A percentile compares a stretch with the other conserved stretches of the same genome.
phyloP scores from a whole-genome alignment of 1,284 basidiomycete genomes.

The Tetrapyrgos nigripes region DNA sequence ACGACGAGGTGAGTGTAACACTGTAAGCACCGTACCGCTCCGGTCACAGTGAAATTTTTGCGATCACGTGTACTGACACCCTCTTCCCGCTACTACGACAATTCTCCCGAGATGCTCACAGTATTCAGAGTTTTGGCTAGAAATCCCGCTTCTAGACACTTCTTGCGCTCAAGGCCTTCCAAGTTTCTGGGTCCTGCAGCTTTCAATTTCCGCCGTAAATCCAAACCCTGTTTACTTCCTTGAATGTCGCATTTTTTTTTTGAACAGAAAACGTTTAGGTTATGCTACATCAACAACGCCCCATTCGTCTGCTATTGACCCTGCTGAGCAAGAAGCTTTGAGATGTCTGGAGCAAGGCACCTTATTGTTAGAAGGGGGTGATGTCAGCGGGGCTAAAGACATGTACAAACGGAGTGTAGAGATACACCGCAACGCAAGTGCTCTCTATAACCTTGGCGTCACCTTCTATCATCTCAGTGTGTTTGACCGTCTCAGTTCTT shows the following conservation, averaged over 20 bases:
- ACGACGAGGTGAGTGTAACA: slow-evolving; percentile 7
- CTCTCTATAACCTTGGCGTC: slow-evolving; percentile 89
- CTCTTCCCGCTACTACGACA: background rate
- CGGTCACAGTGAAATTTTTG: slow-evolving; percentile 8
- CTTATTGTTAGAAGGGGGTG: slow-evolving; percentile 87
- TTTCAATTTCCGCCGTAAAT: slow-evolving; percentile 26
- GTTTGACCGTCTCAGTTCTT: slow-evolving; percentile 34
- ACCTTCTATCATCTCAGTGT: slow-evolving; percentile 88
- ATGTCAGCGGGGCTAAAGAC: slow-evolving; percentile 80
- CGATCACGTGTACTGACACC: background rate
- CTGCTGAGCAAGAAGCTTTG: slow-evolving; percentile 83
- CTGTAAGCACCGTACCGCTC: background rate
- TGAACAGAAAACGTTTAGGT: slow-evolving; percentile 48
- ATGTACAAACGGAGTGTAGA: slow-evolving; percentile 84
- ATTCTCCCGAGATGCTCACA: slow-evolving; percentile 1
- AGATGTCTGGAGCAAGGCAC: slow-evolving; percentile 89
- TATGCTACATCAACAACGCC: slow-evolving; percentile 86
- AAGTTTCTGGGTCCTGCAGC: slow-evolving; percentile 10
- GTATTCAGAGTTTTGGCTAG: background rate
- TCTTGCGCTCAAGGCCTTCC: slow-evolving; percentile 8
- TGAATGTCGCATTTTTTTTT: background rate
- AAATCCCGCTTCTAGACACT: background rate
- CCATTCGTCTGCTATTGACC: slow-evolving; percentile 83
- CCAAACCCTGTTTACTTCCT: slow-evolving; percentile 4
- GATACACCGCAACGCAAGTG: slow-evolving; percentile 83